These are phyloP conservation scores for Garcileccinum viscosum DNA, from an alignment of 1,284 basidiomycete species.

Conservation along the genomic window DNA sequence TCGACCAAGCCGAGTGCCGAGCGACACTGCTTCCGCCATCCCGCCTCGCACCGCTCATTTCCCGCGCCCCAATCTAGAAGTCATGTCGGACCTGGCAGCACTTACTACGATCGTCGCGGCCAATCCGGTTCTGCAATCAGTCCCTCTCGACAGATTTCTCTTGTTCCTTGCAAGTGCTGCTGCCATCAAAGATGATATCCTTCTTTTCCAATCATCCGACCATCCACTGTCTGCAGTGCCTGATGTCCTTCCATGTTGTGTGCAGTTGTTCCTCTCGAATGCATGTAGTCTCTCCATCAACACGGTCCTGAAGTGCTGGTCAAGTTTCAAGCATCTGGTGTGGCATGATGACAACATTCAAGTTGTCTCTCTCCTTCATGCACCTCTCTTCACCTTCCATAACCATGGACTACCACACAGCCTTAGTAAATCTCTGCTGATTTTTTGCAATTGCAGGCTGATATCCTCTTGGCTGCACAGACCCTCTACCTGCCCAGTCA, in stretches of 20 bases:
- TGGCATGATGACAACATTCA: background rate
- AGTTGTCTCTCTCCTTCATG: background rate
- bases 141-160: background rate
- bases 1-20: no score
- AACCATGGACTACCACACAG: background rate
- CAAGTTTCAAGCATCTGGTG: background rate
- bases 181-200: constrained; percentile 6
- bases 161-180: background rate
- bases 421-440: background rate
- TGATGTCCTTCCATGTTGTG: background rate
- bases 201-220: background rate
- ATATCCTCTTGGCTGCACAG: no score
- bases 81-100: constrained; percentile 2
- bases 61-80: no score
- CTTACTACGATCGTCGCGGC: background rate
- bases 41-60: no score
- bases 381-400: background rate
- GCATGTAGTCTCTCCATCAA: background rate
- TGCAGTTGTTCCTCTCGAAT: background rate
- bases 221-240: background rate
- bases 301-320: background rate
- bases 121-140: background rate
- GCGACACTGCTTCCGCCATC: no score
- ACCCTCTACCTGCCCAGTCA: no score
- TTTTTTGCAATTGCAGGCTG: background rate